A percentile compares a stretch with the other conserved stretches of the same genome.
Conservation (phyloP, 768 basidiomycete species). For the Pisolithus marmoratus region DNA sequence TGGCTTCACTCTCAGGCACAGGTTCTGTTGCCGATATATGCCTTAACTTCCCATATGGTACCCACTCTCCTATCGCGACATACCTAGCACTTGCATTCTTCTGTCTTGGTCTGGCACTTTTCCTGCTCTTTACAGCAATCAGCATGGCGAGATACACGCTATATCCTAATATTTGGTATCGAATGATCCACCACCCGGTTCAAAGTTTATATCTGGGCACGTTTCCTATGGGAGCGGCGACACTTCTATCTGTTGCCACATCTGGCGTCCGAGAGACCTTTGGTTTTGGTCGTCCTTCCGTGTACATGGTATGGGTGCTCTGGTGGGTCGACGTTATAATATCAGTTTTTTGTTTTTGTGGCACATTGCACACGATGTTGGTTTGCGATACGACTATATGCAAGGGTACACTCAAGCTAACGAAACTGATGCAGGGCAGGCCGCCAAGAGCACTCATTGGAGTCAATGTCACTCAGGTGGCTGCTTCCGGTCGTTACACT, state of each 20-base stretch:
- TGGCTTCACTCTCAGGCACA: too few relatives aligned
- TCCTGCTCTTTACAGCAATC: slow-evolving; percentile 41
- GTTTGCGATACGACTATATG: slow-evolving; percentile 28
- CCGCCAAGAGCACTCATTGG: slow-evolving; percentile 52
- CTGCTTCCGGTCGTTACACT: slow-evolving; percentile 72
- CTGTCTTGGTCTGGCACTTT: slow-evolving; percentile 53
- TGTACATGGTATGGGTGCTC: slow-evolving; percentile 49
- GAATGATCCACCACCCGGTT: slow-evolving; percentile 45
- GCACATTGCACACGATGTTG: slow-evolving; percentile 62
- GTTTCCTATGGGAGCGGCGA: slow-evolving; percentile 56
- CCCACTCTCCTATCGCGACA: slow-evolving; percentile 34
- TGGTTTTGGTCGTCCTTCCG: too few relatives aligned
- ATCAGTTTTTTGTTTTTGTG: slow-evolving; percentile 55
- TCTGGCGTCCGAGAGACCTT: too few relatives aligned
- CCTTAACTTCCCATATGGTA: slow-evolving; percentile 46
- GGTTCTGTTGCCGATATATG: too few relatives aligned
- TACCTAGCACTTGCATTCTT: slow-evolving; percentile 46
- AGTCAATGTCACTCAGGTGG: slow-evolving; percentile 59
- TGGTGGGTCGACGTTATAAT: slow-evolving; percentile 66
- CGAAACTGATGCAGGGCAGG: slow-evolving; percentile 37
- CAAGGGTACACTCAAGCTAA: slow-evolving; percentile 1
- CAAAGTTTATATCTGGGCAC: slow-evolving; percentile 46
- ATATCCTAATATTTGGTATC: slow-evolving; percentile 45
- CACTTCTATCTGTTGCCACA: slow-evolving; percentile 45
- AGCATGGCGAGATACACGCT: slow-evolving; percentile 46